Base-by-base conservation (phyloP, 1,139 yeast species). In the Candida glucosophila region DNA sequence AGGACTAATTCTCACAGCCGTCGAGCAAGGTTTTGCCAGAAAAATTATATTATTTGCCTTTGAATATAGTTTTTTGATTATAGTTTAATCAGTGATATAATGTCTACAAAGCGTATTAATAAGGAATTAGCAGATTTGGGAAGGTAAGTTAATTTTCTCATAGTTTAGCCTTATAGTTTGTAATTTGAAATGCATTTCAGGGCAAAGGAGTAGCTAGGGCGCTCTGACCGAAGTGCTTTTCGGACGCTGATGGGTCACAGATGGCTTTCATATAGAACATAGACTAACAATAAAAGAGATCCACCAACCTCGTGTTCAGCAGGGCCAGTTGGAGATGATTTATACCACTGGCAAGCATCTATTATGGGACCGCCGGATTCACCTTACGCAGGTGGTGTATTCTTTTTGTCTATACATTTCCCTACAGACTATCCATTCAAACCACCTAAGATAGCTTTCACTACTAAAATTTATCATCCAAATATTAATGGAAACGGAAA, bases 251-350 rank as follows among this genome's bases (percentile, higher is more conserved):
- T n/a, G n/a, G n/a, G n/a, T n/a, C n/a, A n/a, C n/a, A n/a, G n/a
- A n/a, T n/a, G n/a, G n/a, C n/a, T n/a, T n/a, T n/a, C n/a, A n/a
- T n/a, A n/a, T 7, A 11, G 12, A 11, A 19, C 12, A 19, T 19
- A 19, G 12, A 19, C 12, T 19, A n/a, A n/a, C n/a, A 8, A 57
- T 61, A 30, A 23, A 35, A 83, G 95, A 72, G 99, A 90, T 56
- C 99, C 98, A 39, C 98, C 98, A 49, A 83, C 97, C 33, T 86
- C 96, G 26, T 92, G 98, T 62, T 86, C 97, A 21, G 98, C 98
- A 7, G 99, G 98, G 27, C 99, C 99, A 46, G 93, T 85, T 27
- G 96, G 96, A 30, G 97, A 90, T 48, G 95, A 85, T 52, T 68
- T 85, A 52, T 85, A 78, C 64, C 94, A 83, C 68, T 85, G 95